Evolutionary conservation across 2,329 filamentous ascomycete species (phyloP).

Genomic region (Nemania sp.): DNA sequence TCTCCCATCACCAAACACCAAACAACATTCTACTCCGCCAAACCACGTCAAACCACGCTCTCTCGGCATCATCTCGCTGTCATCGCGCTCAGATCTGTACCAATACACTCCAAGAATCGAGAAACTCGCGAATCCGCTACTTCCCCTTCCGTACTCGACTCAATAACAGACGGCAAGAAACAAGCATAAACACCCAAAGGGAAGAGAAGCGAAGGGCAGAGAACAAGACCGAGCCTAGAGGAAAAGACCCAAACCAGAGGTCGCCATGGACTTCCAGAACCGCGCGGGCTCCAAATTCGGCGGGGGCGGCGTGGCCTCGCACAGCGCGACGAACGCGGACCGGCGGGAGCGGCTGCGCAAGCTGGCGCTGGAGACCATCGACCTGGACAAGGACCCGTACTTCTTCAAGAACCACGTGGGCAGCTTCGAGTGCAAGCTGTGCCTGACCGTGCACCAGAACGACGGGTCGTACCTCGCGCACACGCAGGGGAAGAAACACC

Average conservation of each 20-base stretch:
- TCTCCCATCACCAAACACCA: background rate
- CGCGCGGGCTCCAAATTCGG: conserved; percentile 97
- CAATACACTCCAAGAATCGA: too few relatives aligned
- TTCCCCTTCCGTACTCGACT: too few relatives aligned
- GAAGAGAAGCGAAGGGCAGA: background rate
- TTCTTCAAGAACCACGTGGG: conserved; percentile 99
- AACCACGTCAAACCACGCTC: too few relatives aligned
- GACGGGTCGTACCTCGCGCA: conserved; percentile 98
- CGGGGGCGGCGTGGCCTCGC: conserved; percentile 92
- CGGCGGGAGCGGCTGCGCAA: conserved; percentile 95
- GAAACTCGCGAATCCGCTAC: too few relatives aligned
- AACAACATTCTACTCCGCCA: background rate
- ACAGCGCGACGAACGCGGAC: conserved; percentile 93
- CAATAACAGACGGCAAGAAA: too few relatives aligned
- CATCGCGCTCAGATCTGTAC: too few relatives aligned
- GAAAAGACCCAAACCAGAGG: background rate
- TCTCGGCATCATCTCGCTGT: background rate
- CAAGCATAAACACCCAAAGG: too few relatives aligned
- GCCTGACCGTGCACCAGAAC: conserved; percentile 96
- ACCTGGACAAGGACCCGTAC: conserved; percentile 98
- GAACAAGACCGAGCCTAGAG: too few relatives aligned
- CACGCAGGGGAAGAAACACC: conserved; percentile 97
- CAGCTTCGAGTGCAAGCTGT: conserved; percentile 95
- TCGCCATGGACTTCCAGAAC: conserved; percentile 77
- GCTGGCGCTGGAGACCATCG: conserved; percentile 97